phyloP scores from a whole-genome alignment of 208 protist genomes.

The Crithidia fasciculata region DNA sequence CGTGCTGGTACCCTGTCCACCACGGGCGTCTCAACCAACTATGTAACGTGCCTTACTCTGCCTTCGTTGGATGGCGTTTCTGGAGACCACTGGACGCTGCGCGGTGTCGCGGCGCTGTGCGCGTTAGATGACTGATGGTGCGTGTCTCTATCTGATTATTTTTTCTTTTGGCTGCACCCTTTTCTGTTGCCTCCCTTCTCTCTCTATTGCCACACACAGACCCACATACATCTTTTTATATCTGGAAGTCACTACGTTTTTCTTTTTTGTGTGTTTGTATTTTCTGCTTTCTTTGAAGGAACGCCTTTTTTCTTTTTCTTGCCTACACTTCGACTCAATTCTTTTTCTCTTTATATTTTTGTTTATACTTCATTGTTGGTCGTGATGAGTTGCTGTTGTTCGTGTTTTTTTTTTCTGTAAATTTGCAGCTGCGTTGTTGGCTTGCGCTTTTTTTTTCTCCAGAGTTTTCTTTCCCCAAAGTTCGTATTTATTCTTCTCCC shows the following conservation, averaged over 20 bases:
- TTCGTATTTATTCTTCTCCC: not conserved
- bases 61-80: constrained; percentile 55
- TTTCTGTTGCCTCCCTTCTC: constrained; percentile 9
- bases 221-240: not conserved
- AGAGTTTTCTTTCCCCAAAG: too few species aligned
- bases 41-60: constrained; percentile 83
- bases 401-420: constrained; percentile 1
- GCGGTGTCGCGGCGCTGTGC: constrained; percentile 91
- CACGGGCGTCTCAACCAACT: constrained; percentile 92
- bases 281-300: constrained; percentile 10
- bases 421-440: not conserved
- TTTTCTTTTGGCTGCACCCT: not conserved
- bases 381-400: not conserved
- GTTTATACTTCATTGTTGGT: not conserved
- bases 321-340: constrained; percentile 1
- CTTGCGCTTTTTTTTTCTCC: not conserved
- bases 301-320: constrained; percentile 12
- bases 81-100: constrained; percentile 91
- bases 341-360: not conserved
- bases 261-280: constrained; percentile 12
- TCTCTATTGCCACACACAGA: not conserved
- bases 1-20: constrained; percentile 90
- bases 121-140: constrained; percentile 79
- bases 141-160: too few species aligned
- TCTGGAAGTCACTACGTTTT: constrained; percentile 6